A percentile compares a stretch with the other conserved stretches of the same genome.
phyloP scores from a whole-genome alignment of 1,284 basidiomycete species.

The Chalciporus sp. region DNA sequence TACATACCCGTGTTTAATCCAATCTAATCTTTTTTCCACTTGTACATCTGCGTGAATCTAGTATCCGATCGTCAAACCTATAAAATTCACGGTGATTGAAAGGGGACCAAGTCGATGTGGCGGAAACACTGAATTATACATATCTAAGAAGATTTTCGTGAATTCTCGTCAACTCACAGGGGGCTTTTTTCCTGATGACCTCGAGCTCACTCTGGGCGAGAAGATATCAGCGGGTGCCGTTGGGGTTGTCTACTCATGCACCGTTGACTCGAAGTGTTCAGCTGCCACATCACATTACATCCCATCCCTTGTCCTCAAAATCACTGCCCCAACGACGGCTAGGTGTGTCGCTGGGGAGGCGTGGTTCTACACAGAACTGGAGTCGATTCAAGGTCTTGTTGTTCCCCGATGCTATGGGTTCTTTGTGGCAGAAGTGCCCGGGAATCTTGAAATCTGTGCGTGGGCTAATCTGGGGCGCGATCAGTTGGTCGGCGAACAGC shows the following conservation, averaged over 20 bases:
- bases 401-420: background rate
- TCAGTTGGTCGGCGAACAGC: background rate
- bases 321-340: background rate
- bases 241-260: background rate
- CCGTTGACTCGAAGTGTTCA: background rate
- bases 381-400: background rate
- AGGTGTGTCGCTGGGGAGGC: background rate
- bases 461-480: background rate
- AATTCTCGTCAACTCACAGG: no score
- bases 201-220: background rate
- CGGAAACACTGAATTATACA: no score
- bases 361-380: background rate
- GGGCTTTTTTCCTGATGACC: no score
- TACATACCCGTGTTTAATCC: no score
- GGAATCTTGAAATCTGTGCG: background rate
- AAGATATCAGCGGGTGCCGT: background rate
- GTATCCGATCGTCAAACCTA: no score
- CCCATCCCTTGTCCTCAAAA: background rate
- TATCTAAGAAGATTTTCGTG: no score
- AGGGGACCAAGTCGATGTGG: no score
- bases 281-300: background rate
- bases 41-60: no score
- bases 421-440: background rate
- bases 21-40: no score
- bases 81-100: no score